Evolutionary conservation across 2,329 filamentous ascomycete species (phyloP), one percentile per base, ranked within the genome.

Genomic region (Xylaria multiplex): DNA sequence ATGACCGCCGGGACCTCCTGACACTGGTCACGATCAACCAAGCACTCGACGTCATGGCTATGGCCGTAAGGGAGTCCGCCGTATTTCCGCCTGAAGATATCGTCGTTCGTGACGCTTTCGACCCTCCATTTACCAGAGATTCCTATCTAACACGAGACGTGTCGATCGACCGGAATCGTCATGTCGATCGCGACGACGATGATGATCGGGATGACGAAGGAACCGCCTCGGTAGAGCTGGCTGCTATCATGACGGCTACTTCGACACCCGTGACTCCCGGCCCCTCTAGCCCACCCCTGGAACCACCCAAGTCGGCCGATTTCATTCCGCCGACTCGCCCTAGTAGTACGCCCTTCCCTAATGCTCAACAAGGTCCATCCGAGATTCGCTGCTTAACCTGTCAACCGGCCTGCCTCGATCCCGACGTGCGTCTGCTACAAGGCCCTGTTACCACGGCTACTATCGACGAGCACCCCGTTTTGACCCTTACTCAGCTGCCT

Each of bases 291-390:
- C 84, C 84, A 43, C 82, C 83, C 27, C 78, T 83, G 55, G 81
- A 84, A 45, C 84, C 83, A 65, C 75, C 77, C 63, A 84, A 83
- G 64, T 74, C 79, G 27, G 77, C 79, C 68, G 82, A 84, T 70
- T 84, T 85, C 72, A 74, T 82, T 24, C 83, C 82, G 42, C 83
- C 83, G 3, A 82, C 82, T 6, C 82, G 86, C 58, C 86, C 86
- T 19, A 88, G 85, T 74, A 88, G 86, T 77, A 88, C 86, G 1
- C 86, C 86, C 1, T 88, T 88, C 62, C 84, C 85, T 3, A 83
- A 86, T 64, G 83, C 83, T 56, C 85, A 87, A 56, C 81, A 82
- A 59, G 81, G 83, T 32, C 80, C 77, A 62, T 78, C 79, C 30
- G 81, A 81, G 45, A 77, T 83, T 46, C 78, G 79, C 52, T 83